These are phyloP conservation scores for Russula compacta DNA, from an alignment of 768 basidiomycete species.

Conservation along the genomic window DNA sequence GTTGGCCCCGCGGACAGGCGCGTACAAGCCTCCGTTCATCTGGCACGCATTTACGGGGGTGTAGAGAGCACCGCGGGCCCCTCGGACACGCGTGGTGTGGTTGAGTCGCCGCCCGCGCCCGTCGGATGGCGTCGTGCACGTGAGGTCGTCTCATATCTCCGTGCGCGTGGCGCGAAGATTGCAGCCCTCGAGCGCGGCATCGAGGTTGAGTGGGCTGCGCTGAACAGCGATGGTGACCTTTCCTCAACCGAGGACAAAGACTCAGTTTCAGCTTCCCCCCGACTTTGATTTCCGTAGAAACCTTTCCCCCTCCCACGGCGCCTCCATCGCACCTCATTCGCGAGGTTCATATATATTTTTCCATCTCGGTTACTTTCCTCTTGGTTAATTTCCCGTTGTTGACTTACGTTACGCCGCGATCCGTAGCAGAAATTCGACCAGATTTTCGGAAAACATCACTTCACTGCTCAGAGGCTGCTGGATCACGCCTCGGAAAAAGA, in stretches of 20 bases:
- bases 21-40: slow-evolving; percentile 42
- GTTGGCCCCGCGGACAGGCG: slow-evolving; percentile 33
- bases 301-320: too few species aligned
- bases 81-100: slow-evolving; percentile 25
- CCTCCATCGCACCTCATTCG: too few species aligned
- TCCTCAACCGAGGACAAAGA: slow-evolving; percentile 16
- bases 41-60: slow-evolving; percentile 37
- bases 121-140: slow-evolving; percentile 52
- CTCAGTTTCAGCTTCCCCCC: background rate
- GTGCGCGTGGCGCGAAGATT: slow-evolving; percentile 63
- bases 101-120: slow-evolving; percentile 20
- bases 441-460: background rate
- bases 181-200: slow-evolving; percentile 37
- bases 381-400: background rate
- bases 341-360: background rate
- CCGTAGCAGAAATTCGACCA: background rate
- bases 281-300: background rate
- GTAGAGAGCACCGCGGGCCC: slow-evolving; percentile 25
- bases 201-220: slow-evolving; percentile 64
- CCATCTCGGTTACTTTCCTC: background rate
- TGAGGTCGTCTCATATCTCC: slow-evolving; percentile 69
- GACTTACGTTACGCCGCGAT: background rate
- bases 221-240: slow-evolving; percentile 52
- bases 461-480: background rate
- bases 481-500: background rate